These are phyloP conservation scores for Ascobolus immersus DNA, from an alignment of 495 filamentous ascomycete genomes.

Conservation along the genomic window DNA sequence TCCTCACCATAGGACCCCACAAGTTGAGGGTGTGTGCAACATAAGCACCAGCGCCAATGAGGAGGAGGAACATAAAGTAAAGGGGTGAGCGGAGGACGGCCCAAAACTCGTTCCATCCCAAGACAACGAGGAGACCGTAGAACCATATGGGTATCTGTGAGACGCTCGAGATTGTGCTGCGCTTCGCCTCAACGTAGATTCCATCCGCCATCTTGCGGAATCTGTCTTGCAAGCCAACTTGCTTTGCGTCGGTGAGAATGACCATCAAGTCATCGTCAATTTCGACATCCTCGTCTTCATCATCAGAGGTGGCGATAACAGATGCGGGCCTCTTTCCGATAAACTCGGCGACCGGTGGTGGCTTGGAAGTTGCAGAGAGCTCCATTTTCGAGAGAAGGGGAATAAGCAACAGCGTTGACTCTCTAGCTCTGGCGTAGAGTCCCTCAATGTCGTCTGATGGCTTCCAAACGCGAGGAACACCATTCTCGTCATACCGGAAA, in stretches of 20 bases:
- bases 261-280: constrained; percentile 89
- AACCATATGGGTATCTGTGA: constrained; percentile 88
- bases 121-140: constrained; percentile 59
- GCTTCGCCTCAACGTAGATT: constrained; percentile 90
- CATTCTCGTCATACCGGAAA: constrained; percentile 88
- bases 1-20: constrained; percentile 82
- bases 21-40: constrained; percentile 80
- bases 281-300: constrained; percentile 78
- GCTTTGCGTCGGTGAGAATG: constrained; percentile 65
- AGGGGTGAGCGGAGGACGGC: constrained; percentile 66
- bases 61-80: constrained; percentile 68
- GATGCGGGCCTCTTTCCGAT: constrained; percentile 54
- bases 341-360: constrained; percentile 61
- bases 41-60: constrained; percentile 51
- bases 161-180: constrained; percentile 83
- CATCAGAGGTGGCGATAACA: constrained; percentile 42
- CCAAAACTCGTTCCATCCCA: constrained; percentile 88
- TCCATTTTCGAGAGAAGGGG: constrained; percentile 71
- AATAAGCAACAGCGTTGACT: constrained; percentile 70
- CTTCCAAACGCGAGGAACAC: constrained; percentile 89
- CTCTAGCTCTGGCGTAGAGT: constrained; percentile 66
- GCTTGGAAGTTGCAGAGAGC: constrained; percentile 36
- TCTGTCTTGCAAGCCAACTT: constrained; percentile 66
- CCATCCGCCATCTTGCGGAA: constrained; percentile 97
- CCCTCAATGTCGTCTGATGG: constrained; percentile 94